These are phyloP conservation scores for Podospora fimiseda DNA, from an alignment of 495 filamentous ascomycete species.

Conservation along the genomic window DNA sequence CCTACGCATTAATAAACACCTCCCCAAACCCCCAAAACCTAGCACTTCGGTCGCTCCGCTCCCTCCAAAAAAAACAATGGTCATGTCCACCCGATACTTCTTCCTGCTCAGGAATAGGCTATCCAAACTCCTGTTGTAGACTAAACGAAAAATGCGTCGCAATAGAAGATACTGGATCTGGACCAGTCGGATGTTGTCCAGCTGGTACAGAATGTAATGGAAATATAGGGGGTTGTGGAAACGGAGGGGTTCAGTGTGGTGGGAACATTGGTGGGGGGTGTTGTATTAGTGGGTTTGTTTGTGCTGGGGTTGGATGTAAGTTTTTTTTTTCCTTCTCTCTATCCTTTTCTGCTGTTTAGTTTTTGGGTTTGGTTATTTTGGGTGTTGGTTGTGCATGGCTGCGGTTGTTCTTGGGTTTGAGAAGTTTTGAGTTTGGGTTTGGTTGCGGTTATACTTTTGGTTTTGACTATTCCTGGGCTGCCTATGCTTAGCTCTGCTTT, in stretches of 20 bases:
- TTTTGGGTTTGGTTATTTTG: no score
- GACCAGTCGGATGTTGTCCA: conserved; percentile 83
- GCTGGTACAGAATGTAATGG: conserved; percentile 62
- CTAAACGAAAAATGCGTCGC: conserved; percentile 59
- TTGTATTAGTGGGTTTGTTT: conserved; percentile 75
- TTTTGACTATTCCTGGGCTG: no score
- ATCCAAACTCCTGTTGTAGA: conserved; percentile 71
- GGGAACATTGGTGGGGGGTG: conserved; percentile 72
- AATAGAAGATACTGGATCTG: conserved; percentile 66
- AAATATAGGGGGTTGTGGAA: conserved; percentile 54
- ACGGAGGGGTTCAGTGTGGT: conserved; percentile 62
- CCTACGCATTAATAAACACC: conserved; percentile 33
- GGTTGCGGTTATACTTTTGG: no score
- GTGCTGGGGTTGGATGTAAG: conserved; percentile 76
- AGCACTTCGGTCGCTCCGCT: conserved; percentile 5
- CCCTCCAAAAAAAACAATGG: conserved; percentile 51
- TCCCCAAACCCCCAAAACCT: not conserved
- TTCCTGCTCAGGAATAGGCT: conserved; percentile 60
- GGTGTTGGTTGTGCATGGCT: no score
- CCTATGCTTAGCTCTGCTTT: no score
- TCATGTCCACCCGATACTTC: conserved; percentile 66
- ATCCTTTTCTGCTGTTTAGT: not conserved
- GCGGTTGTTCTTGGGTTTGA: no score
- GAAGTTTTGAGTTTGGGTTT: no score
- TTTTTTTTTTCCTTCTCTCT: conserved; percentile 12